phyloP scores from a whole-genome alignment of 768 basidiomycete species.

The Heimioporus sp. region DNA sequence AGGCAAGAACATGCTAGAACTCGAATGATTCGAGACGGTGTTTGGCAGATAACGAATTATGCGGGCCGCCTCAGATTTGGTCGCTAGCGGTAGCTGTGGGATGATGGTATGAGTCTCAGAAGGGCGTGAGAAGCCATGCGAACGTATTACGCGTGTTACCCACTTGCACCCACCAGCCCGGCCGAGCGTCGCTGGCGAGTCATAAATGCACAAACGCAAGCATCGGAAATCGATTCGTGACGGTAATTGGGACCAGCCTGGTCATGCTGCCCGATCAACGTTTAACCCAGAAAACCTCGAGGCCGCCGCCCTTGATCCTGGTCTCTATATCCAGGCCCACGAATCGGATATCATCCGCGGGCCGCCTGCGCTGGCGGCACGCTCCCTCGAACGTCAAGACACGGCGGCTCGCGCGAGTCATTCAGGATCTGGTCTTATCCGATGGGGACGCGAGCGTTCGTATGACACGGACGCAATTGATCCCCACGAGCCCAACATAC shows the following conservation, averaged over 20 bases:
- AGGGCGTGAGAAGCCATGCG: too few species aligned
- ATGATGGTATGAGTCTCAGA: too few species aligned
- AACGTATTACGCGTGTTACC: too few species aligned
- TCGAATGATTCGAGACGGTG: neutral
- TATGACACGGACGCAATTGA: slow-evolving; percentile 2
- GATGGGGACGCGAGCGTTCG: slow-evolving; percentile 24
- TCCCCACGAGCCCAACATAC: neutral
- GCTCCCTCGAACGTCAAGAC: slow-evolving; percentile 31
- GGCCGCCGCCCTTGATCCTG: slow-evolving; percentile 17
- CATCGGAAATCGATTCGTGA: slow-evolving; percentile 13
- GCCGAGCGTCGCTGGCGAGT: too few species aligned
- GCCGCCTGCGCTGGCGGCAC: slow-evolving; percentile 38
- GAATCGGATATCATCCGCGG: slow-evolving; percentile 73
- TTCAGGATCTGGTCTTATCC: slow-evolving; percentile 35
- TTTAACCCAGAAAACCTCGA: neutral
- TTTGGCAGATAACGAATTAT: too few species aligned
- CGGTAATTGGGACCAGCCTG: slow-evolving; percentile 8
- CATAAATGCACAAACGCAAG: slow-evolving; percentile 27
- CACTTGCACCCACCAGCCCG: too few species aligned
- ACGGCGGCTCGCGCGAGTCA: too few species aligned
- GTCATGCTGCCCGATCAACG: neutral
- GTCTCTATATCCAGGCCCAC: slow-evolving; percentile 62
- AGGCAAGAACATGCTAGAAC: too few species aligned
- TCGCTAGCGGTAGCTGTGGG: too few species aligned
- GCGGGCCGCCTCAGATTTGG: too few species aligned